These are phyloP conservation scores for Solanum sparsipilum DNA, from an alignment of 257 asterid species.

Conservation along the genomic window DNA sequence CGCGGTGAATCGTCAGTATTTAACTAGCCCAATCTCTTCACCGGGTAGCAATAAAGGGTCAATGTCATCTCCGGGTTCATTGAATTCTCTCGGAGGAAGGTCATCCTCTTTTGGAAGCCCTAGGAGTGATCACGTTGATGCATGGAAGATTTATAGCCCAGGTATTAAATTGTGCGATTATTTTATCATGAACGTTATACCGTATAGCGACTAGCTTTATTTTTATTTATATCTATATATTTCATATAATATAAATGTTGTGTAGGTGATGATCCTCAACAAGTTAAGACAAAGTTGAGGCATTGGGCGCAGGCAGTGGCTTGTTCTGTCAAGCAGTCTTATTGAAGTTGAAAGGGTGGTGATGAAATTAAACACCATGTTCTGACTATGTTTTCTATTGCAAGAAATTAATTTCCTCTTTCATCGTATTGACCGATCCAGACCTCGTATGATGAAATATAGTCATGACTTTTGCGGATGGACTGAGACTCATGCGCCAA, in stretches of 20 bases:
- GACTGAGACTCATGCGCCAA: neutral
- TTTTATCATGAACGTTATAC: too few species aligned
- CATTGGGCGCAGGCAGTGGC: constrained; percentile 82
- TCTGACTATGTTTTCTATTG: neutral
- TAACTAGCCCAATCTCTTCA: constrained; percentile 40
- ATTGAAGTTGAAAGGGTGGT: neutral
- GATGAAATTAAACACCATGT: neutral
- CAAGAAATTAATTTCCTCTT: neutral
- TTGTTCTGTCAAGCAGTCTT: constrained; percentile 56
- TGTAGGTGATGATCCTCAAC: constrained; percentile 56
- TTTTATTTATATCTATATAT: neutral
- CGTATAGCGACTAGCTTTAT: too few species aligned
- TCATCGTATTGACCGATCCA: neutral
- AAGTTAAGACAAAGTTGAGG: constrained; percentile 54
- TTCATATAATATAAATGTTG: neutral
- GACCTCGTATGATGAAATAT: neutral
- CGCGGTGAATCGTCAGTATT: constrained; percentile 52
- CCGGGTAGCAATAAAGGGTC: constrained; percentile 22
- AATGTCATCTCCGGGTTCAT: neutral
- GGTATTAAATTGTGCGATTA: neutral
- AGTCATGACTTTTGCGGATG: neutral
- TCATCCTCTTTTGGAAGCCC: constrained; percentile 27
- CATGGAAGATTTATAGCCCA: constrained; percentile 24
- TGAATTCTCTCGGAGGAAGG: neutral
- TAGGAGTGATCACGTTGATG: constrained; percentile 4